Base-by-base conservation (phyloP, 2,329 filamentous ascomycete genomes). In the Phialocephala subalpina region DNA sequence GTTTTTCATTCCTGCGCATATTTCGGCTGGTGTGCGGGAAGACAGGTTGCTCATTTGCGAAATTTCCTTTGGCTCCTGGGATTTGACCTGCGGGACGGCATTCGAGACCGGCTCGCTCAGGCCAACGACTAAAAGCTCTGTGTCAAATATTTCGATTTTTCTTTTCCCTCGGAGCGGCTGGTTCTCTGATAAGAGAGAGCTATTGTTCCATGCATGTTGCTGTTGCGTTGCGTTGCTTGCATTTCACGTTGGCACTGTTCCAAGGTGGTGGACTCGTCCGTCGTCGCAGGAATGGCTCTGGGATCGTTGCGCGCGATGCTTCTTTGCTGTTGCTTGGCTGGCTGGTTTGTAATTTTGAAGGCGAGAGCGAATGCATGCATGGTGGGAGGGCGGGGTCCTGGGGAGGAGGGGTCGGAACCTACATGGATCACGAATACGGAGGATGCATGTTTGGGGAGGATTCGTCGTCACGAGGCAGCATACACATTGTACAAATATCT, bases 401-500 rank as follows among this genome's bases (percentile, higher is more conserved):
- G 63, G 66, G 65, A 67, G 67, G 64, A 59, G 40, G 56, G 49
- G 40, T 65, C 55, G 27, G 52, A 58, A 45, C 38, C n/a, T 12
- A 65, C 25, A 55, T 68, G 64, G 66, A 33, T 27, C 66, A 68
- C 70, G 71, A 70, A 22, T 49, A 11, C 68, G 68, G 68, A 68
- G 71, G 70, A 68, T 64, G 68, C 52, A 63, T 38, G 63, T 68
- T 57, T 64, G 66, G 65, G 69, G 69, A 70, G 63, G 68, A 53
- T 63, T 63, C 45, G 59, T 45, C 45, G 55, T 45, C 38, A 49
- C 22, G 40, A 56, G 40, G 47, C 18, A 40, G 25, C 62, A 56
- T 60, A 60, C 42, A 53, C 66, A 71, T 71, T 76, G 73, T 76
- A 76, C 71, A 75, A 76, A 73, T 76, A 76, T 71, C 66, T 73